Evolutionary conservation across 441 rosid species (phyloP).

Genomic region (Pelargonium fulgidum): DNA sequence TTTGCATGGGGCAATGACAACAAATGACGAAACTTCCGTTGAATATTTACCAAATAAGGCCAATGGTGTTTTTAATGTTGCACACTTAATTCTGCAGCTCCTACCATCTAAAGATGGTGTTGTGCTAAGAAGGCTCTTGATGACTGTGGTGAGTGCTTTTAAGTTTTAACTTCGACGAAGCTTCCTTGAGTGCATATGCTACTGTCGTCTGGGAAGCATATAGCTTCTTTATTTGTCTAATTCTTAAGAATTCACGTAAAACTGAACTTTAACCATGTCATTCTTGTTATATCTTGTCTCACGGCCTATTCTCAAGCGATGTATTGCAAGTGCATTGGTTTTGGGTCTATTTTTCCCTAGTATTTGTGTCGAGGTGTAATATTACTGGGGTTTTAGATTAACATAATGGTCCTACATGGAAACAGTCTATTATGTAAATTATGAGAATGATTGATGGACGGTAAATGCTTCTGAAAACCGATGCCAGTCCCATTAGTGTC

Average conservation of each 20-base stretch:
- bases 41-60: constrained; percentile 31
- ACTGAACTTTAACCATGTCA: background rate
- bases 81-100: constrained; percentile 53
- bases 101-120: constrained; percentile 71
- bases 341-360: background rate
- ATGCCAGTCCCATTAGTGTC: background rate
- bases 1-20: constrained; percentile 29
- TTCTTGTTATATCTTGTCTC: background rate
- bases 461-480: background rate
- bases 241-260: background rate
- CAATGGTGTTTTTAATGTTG: constrained; percentile 38
- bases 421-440: background rate
- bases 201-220: background rate
- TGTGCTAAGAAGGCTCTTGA: constrained; percentile 72
- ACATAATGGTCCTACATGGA: background rate
- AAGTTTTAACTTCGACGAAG: constrained; percentile 4
- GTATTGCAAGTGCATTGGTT: background rate
- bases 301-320: background rate
- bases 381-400: background rate
- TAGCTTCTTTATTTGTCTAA: background rate
- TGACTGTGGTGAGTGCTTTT: constrained; percentile 75
- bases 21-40: constrained; percentile 33
- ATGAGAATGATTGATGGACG: background rate
- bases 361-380: background rate
- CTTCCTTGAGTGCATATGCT: background rate